Percentiles rank a stretch among this genome's conserved stretches.
These are phyloP conservation scores for Ascosphaera pollenicola DNA, from an alignment of 2,329 filamentous ascomycete species.

Conservation along the genomic window DNA sequence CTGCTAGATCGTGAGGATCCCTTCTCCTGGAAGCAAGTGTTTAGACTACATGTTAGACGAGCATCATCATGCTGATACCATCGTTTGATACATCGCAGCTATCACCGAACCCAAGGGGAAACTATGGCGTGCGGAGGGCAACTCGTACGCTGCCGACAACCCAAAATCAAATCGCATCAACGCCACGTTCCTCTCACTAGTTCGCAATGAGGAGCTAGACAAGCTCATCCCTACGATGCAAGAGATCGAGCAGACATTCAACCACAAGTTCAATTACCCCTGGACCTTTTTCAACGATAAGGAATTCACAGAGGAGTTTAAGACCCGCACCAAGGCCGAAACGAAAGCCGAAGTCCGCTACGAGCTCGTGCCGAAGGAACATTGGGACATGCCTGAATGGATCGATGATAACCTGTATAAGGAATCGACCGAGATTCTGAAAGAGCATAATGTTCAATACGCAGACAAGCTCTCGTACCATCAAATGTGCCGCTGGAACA, in stretches of 20 bases:
- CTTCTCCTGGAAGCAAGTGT: conserved; percentile 2
- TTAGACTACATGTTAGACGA: too few species aligned
- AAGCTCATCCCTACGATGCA: conserved; percentile 73
- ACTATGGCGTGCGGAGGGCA: conserved; percentile 47
- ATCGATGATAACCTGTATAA: conserved; percentile 72
- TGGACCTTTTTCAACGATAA: conserved; percentile 99
- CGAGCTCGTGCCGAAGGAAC: conserved; percentile 76
- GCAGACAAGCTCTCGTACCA: conserved; percentile 78
- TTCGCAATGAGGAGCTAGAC: conserved; percentile 72
- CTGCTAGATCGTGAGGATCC: conserved; percentile 54
- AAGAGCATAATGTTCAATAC: conserved; percentile 77
- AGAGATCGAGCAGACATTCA: conserved; percentile 89
- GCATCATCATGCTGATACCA: conserved; percentile 7
- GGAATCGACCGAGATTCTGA: conserved; percentile 63
- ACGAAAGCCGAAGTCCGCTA: conserved; percentile 81
- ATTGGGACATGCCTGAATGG: conserved; percentile 84
- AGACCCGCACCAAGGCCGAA: conserved; percentile 50
- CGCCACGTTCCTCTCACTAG: conserved; percentile 75
- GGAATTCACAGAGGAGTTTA: conserved; percentile 86
- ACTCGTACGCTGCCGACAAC: conserved; percentile 58
- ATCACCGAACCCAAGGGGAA: conserved; percentile 64
- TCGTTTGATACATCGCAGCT: conserved; percentile 35
- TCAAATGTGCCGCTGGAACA: conserved; percentile 99
- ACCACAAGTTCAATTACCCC: conserved; percentile 97
- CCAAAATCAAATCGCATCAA: conserved; percentile 66